These are phyloP conservation scores for Cladosporium oxysporum DNA, from an alignment of 2,329 filamentous ascomycete genomes.

Conservation along the genomic window DNA sequence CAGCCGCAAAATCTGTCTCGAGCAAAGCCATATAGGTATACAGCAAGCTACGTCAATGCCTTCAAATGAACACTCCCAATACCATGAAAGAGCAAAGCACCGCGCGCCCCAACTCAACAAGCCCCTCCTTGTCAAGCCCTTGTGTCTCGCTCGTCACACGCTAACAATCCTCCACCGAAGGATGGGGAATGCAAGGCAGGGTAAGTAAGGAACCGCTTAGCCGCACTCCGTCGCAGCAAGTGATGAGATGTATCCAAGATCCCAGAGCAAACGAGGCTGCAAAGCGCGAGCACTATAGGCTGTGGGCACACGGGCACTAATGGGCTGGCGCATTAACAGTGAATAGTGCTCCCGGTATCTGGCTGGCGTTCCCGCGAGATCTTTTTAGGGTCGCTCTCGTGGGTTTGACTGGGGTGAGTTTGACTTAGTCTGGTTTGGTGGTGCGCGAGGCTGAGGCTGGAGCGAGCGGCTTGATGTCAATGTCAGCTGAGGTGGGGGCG, in stretches of 20 bases:
- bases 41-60: not conserved
- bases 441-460: not conserved
- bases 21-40: not conserved
- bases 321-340: slow-evolving; percentile 8
- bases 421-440: not conserved
- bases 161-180: not conserved
- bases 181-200: not conserved
- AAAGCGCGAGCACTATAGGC: not conserved
- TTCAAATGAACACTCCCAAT: not conserved
- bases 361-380: not conserved
- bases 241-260: not conserved
- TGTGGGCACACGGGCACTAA: not conserved
- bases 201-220: not conserved
- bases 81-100: not conserved
- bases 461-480: not conserved
- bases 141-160: not conserved
- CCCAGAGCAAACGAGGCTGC: not conserved
- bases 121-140: not conserved
- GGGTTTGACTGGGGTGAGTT: not conserved
- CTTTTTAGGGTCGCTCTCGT: not conserved
- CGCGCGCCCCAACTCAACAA: not conserved
- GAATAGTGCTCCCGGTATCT: slow-evolving; percentile 1
- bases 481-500: not conserved
- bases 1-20: not conserved
- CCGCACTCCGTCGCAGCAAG: not conserved